A percentile compares a stretch with the other conserved stretches of the same genome.
Conservation (phyloP, 2,329 filamentous ascomycete species). For the Fusarium acutatum region DNA sequence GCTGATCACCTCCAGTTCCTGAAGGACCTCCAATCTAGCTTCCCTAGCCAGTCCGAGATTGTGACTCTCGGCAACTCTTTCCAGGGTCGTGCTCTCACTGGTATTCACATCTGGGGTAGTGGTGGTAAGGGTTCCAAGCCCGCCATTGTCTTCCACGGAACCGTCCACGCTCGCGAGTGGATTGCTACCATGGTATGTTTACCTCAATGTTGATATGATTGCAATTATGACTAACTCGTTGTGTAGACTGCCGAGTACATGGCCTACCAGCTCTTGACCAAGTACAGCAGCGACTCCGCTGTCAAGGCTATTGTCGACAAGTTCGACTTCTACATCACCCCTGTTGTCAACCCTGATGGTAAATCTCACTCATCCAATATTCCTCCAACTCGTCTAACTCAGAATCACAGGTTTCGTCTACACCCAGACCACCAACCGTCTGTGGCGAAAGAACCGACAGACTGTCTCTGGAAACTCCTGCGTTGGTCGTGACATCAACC, state of each 20-base stretch:
- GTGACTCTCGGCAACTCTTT: constrained; percentile 21
- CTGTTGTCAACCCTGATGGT: constrained; percentile 69
- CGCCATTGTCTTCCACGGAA: constrained; percentile 25
- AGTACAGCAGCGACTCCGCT: constrained; percentile 20
- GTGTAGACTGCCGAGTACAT: constrained; percentile 20
- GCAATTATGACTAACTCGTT: fast-evolving
- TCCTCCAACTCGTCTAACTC: not conserved
- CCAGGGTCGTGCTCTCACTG: constrained; percentile 20
- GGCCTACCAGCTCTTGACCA: constrained; percentile 29
- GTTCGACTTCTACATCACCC: constrained; percentile 73
- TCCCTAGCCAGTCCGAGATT: constrained; percentile 19
- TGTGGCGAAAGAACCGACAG: constrained; percentile 71
- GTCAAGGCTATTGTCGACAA: constrained; percentile 59
- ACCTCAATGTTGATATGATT: fast-evolving
- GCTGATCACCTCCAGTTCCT: constrained; percentile 23
- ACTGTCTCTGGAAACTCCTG: constrained; percentile 51
- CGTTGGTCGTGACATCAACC: constrained; percentile 64
- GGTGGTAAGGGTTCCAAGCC: constrained; percentile 32
- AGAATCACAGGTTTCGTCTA: constrained; percentile 47
- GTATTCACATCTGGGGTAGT: constrained; percentile 31
- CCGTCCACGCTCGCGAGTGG: constrained; percentile 31
- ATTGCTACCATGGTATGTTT: constrained; percentile 18
- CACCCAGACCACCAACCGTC: constrained; percentile 62
- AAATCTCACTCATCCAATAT: not conserved
- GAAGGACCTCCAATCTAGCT: constrained; percentile 23